Conservation (phyloP, 495 filamentous ascomycete genomes). For the Hypoxylon lenormandii region DNA sequence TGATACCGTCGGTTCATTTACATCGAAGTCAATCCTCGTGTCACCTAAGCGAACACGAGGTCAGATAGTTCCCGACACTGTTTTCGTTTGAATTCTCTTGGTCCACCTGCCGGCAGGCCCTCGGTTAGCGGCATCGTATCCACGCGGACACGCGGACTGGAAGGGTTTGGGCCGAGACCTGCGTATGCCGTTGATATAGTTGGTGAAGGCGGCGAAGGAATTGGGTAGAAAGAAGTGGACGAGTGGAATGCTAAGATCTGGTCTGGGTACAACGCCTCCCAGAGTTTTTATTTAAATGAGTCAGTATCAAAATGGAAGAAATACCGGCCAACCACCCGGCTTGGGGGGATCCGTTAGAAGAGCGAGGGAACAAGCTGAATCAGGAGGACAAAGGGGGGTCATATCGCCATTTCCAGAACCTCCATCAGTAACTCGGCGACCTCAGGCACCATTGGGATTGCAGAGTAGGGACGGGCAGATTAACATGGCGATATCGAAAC, state of each 20-base stretch:
- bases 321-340: conserved; percentile 55
- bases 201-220: conserved; percentile 33
- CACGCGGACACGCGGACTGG: conserved; percentile 34
- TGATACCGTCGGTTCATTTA: conserved; percentile 46
- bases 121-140: conserved; percentile 41
- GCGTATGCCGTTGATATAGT: conserved; percentile 50
- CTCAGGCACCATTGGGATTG: conserved; percentile 52
- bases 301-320: conserved; percentile 61
- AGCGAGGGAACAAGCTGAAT: conserved; percentile 60
- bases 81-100: conserved; percentile 39
- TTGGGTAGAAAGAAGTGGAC: conserved; percentile 46
- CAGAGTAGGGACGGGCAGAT: conserved; percentile 59
- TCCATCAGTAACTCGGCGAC: conserved; percentile 46
- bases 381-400: conserved; percentile 43
- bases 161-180: conserved; percentile 24
- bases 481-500: conserved; percentile 65
- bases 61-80: conserved; percentile 22
- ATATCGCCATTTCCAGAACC: conserved; percentile 39
- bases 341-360: conserved; percentile 60
- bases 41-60: conserved; percentile 35
- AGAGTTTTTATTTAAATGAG: conserved; percentile 59
- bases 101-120: conserved; percentile 29
- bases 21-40: conserved; percentile 36
- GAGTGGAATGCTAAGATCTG: conserved; percentile 44
- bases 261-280: conserved; percentile 25